phyloP scores from a whole-genome alignment of 768 basidiomycete genomes.

The Mycena sanguinolenta region DNA sequence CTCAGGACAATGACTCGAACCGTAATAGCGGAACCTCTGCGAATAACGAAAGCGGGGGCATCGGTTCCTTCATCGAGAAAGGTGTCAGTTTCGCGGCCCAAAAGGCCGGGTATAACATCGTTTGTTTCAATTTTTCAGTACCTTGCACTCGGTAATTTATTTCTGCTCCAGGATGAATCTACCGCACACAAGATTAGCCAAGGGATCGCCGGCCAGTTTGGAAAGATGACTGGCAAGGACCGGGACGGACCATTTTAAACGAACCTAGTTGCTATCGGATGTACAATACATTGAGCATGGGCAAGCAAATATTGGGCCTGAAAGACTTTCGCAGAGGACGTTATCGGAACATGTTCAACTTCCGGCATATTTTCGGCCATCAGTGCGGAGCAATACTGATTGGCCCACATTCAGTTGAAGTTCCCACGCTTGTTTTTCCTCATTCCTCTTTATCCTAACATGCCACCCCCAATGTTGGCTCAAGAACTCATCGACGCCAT shows the following conservation, averaged over 20 bases:
- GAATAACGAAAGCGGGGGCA: not conserved
- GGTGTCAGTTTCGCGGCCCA: slow-evolving; percentile 54
- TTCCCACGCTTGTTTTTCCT: not conserved
- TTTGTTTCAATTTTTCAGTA: slow-evolving; percentile 42
- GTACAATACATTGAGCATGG: not conserved
- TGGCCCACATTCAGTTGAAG: no score
- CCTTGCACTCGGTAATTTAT: not conserved
- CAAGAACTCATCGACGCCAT: slow-evolving; percentile 12
- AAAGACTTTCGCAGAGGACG: no score
- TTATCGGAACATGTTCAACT: no score
- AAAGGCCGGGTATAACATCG: slow-evolving; percentile 60
- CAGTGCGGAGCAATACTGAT: no score
- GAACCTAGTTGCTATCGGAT: no score
- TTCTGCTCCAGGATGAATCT: slow-evolving; percentile 45
- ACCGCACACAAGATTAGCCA: slow-evolving; percentile 55
- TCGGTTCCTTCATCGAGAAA: slow-evolving; percentile 44
- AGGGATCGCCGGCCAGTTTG: no score
- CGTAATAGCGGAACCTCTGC: slow-evolving; percentile 11
- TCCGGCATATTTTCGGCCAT: no score
- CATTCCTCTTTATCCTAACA: no score
- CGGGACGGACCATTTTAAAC: no score
- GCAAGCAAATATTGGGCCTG: no score
- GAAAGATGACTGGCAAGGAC: no score
- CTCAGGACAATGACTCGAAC: slow-evolving; percentile 14
- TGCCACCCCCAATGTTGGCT: not conserved